Percentiles rank a stretch among this genome's conserved stretches.
phyloP scores from a whole-genome alignment of 2,329 filamentous ascomycete genomes.

The Pestalotiopsis sp. region DNA sequence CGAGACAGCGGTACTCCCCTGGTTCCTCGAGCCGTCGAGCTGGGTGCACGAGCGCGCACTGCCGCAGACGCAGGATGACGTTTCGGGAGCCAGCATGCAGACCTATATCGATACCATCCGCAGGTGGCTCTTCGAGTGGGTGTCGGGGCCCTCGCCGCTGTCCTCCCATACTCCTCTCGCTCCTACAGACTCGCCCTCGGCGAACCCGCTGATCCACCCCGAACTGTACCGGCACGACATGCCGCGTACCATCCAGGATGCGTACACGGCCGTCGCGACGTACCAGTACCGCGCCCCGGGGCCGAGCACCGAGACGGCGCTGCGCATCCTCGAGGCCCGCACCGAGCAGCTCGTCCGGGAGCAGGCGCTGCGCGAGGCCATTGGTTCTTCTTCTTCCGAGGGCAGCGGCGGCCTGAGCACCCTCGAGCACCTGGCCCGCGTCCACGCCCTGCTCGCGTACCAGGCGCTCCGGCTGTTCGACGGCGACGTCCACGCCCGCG shows the following conservation, averaged over 20 bases:
- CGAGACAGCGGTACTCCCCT: background rate
- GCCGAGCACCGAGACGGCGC: conserved; percentile 17
- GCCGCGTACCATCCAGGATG: conserved; percentile 29
- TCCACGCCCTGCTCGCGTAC: conserved; percentile 32
- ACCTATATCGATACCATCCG: conserved; percentile 26
- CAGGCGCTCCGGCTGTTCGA: conserved; percentile 38
- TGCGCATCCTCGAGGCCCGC: conserved; percentile 27
- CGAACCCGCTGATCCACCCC: conserved; percentile 27
- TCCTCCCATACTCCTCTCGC: background rate
- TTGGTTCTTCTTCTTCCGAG: background rate
- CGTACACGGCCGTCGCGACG: conserved; percentile 25
- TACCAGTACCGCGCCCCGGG: conserved; percentile 22
- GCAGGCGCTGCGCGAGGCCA: conserved; percentile 21
- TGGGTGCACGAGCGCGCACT: background rate
- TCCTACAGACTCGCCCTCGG: background rate
- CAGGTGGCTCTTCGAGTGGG: conserved; percentile 27
- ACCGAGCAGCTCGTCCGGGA: conserved; percentile 26
- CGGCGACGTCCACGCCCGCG: conserved; percentile 35
- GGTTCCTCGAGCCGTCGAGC: conserved; percentile 1
- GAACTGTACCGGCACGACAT: conserved; percentile 25
- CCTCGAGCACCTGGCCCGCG: conserved; percentile 24
- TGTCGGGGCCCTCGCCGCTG: conserved; percentile 16
- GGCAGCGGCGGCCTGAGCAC: conserved; percentile 8
- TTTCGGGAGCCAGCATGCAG: conserved; percentile 10
- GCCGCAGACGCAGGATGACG: conserved; percentile 20